phyloP scores from a whole-genome alignment of 2,329 filamentous ascomycete species.

The Aspergillus arachidicola region DNA sequence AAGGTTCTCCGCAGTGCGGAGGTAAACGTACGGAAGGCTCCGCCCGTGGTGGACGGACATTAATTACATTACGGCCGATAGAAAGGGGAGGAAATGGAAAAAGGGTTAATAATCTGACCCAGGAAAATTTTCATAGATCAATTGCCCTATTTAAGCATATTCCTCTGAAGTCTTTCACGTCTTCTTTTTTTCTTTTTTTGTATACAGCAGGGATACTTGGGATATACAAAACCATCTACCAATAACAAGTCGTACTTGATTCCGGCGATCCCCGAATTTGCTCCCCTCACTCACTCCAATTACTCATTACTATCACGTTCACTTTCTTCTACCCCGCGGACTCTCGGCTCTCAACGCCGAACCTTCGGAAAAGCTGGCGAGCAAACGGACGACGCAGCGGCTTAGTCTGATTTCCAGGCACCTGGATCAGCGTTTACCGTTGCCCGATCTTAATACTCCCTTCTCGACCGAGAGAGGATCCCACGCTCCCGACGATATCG shows the following conservation, averaged over 20 bases:
- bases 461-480: constrained; percentile 62
- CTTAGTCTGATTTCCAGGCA: constrained; percentile 64
- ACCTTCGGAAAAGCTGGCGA: constrained; percentile 49
- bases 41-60: background rate
- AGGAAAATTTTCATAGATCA: background rate
- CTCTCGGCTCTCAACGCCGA: constrained; percentile 37
- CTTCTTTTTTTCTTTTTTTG: background rate
- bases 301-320: background rate
- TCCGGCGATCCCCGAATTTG: constrained; percentile 30
- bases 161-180: background rate
- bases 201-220: background rate
- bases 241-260: background rate
- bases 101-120: constrained; percentile 6
- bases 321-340: constrained; percentile 28
- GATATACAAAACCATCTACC: background rate
- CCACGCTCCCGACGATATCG: constrained; percentile 56
- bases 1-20: constrained; percentile 1
- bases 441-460: constrained; percentile 64
- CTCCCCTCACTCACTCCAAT: background rate
- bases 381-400: constrained; percentile 53
- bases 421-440: constrained; percentile 56
- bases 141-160: background rate
- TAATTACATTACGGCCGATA: constrained; percentile 12
- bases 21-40: constrained; percentile 2
- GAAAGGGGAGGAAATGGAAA: background rate